A percentile compares a stretch with the other conserved stretches of the same genome.
Conservation (phyloP, 257 asterid species). For the Datura wrightii region DNA sequence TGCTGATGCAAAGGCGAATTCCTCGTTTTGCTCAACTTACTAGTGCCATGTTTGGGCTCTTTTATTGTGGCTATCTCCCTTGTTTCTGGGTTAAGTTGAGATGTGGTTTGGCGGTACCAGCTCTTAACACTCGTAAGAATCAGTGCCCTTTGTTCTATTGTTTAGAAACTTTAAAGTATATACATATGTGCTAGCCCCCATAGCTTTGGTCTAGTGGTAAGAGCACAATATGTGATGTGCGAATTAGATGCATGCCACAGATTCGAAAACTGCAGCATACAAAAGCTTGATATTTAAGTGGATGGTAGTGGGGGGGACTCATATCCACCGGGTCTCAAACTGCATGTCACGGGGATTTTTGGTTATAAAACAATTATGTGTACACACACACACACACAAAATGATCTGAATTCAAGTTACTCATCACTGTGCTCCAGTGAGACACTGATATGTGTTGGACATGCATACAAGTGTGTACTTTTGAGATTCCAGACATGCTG, state of each 20-base stretch:
- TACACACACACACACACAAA: background rate
- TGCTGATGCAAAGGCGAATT: constrained; percentile 81
- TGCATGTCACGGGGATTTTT: background rate
- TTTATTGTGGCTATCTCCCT: constrained; percentile 98
- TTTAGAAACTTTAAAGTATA: background rate
- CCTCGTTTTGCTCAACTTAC: constrained; percentile 97
- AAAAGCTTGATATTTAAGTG: background rate
- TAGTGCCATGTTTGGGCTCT: constrained; percentile 93
- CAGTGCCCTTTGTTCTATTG: constrained; percentile 2
- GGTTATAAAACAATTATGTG: background rate
- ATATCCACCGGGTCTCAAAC: background rate
- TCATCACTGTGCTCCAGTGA: constrained; percentile 17
- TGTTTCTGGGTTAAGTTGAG: constrained; percentile 98
- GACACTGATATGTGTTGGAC: constrained; percentile 16
- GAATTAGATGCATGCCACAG: background rate
- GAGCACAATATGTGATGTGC: background rate
- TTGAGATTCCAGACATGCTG: background rate
- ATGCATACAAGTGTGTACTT: background rate
- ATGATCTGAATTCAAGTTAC: constrained; percentile 15
- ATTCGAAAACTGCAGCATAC: background rate
- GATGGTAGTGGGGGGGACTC: background rate
- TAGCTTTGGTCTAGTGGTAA: background rate
- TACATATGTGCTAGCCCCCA: background rate
- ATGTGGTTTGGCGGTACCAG: constrained; percentile 84
- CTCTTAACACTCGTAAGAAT: constrained; percentile 78